Evolutionary conservation across 169 alveolate species (phyloP).

Genomic region (Plasmodium cynomolgi): DNA sequence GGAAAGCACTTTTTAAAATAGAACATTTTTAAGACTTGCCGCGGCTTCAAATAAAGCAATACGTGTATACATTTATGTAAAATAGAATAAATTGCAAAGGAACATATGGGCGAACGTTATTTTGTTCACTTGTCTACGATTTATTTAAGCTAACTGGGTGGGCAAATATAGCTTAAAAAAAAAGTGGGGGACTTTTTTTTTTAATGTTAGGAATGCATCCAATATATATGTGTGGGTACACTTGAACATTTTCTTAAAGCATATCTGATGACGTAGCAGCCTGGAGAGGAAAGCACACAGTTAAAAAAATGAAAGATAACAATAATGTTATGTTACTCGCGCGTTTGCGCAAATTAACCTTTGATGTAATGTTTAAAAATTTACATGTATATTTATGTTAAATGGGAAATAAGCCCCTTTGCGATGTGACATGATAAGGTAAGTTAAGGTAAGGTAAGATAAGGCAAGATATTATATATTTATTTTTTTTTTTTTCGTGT

Average conservation of each 20-base stretch:
- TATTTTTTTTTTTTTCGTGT: background rate
- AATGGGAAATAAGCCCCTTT: background rate
- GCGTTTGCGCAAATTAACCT: background rate
- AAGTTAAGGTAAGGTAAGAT: background rate
- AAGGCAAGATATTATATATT: too few relatives aligned
- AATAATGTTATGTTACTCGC: background rate
- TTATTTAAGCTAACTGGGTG: background rate
- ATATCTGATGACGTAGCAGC: background rate
- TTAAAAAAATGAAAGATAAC: background rate
- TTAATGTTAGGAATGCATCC: background rate
- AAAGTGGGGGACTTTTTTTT: background rate
- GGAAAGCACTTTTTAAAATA: background rate
- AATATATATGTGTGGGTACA: background rate
- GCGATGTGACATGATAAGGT: background rate
- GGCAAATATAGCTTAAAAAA: background rate
- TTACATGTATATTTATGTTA: background rate
- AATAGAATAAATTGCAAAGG: background rate
- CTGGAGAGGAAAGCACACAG: background rate
- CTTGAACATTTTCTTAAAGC: background rate
- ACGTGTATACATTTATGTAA: background rate
- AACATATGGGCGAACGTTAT: background rate
- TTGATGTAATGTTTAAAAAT: background rate
- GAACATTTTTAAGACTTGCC: background rate
- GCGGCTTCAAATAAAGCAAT: background rate
- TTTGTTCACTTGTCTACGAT: background rate